Evolutionary conservation across 2,329 filamentous ascomycete species (phyloP), one percentile per base, ranked within the genome.

Genomic region (Exophiala alcalophila): DNA sequence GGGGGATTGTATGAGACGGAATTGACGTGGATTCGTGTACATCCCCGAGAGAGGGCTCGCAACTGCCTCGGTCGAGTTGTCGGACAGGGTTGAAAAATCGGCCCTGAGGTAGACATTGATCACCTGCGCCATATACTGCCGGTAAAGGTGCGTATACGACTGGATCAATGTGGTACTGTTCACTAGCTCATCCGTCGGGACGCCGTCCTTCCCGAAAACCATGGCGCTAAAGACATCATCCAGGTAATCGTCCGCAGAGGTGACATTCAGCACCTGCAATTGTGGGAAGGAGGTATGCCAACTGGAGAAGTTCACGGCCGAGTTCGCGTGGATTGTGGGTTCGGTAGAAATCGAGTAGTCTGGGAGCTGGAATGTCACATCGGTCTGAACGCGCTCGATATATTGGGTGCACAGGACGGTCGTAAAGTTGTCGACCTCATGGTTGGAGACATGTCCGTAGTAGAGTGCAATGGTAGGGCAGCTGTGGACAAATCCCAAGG

Each of bases 321-420:
- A 48, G 20, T 34, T 32, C 10, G 40, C 29, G 1, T 33, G 26
- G 9, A 45, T 36, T 8, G 20, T 31, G 4, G 48, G 44, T 3
- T 38, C 28, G 11, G 23, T 39, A 8, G 29, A 14, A 14, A 51
- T 45, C 10, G 40, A 31, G 11, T 37, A 39, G 42, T 41, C 34
- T 2, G 49, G 49, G 19, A 53, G 28, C 11, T 34, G 24, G 15
- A 55, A 44, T 8, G 29, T 49, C n/a, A 39, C 39, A n/a, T 50
- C 47, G 4, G 49, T 40, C 10, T 58, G 37, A 3, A 57, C 47
- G 28, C 50, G 42, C n/a, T 58, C 47, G 8, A 58, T 18, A 30
- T 47, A 39, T 31, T 50, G 49, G 8, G 37, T 41, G 43, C 54
- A 57, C 24, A 40, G 35, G 32, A 56, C 36, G 3, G 50, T 49